Conservation (phyloP, 768 basidiomycete species). For the Leccinum barrowsii region DNA sequence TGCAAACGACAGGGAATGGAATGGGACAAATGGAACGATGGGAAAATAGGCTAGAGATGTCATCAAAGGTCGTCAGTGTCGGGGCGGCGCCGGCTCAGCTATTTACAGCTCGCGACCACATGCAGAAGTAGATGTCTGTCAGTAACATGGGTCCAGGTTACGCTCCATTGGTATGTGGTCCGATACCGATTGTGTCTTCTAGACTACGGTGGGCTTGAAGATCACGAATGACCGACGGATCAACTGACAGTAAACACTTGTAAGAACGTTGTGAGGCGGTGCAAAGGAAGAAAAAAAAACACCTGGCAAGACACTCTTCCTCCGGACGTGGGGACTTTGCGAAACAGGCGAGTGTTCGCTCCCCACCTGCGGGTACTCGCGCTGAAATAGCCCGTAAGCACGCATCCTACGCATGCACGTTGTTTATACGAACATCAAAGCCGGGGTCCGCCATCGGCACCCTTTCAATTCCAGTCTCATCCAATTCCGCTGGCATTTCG, state of each 20-base stretch:
- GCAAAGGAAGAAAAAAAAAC: conserved; percentile 17
- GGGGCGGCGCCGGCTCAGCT: conserved; percentile 10
- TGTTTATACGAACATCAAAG: conserved; percentile 60
- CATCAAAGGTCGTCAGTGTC: conserved; percentile 31
- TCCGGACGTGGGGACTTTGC: conserved; percentile 77
- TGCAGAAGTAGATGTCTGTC: conserved; percentile 15
- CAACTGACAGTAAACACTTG: conserved; percentile 51
- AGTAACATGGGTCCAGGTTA: conserved; percentile 14
- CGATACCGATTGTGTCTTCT: conserved; percentile 47
- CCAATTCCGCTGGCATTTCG: conserved; percentile 59
- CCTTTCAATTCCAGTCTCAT: conserved; percentile 79
- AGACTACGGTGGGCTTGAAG: conserved; percentile 84
- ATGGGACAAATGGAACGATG: conserved; percentile 18
- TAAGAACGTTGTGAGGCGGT: conserved; percentile 9
- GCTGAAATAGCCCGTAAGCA: conserved; percentile 39
- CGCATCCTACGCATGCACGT: conserved; percentile 9
- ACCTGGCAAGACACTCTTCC: conserved; percentile 95
- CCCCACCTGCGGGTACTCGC: conserved; percentile 64
- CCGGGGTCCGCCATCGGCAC: conserved; percentile 93
- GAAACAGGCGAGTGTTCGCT: conserved; percentile 56
- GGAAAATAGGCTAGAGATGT: conserved; percentile 21
- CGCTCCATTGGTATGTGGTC: conserved; percentile 30
- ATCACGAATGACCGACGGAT: conserved; percentile 84
- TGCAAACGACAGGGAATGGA: conserved; percentile 12
- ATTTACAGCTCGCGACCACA: conserved; percentile 24